Evolutionary conservation across 23 red algal species (phyloP).

Genomic region (Pyropia yezoensis): DNA sequence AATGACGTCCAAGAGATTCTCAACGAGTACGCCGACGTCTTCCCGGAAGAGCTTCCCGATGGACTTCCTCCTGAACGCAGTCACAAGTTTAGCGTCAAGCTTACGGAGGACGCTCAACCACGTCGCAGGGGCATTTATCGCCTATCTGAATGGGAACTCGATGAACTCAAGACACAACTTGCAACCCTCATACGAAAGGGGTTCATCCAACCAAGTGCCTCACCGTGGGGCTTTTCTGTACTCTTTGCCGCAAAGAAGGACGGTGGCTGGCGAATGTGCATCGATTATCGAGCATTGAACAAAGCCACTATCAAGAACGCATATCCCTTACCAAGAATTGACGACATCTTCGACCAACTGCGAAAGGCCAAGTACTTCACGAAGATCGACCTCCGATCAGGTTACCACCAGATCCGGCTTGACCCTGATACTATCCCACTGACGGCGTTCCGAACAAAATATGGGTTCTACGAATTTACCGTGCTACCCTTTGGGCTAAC

Average conservation of each 20-base stretch:
- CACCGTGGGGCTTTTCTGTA: conserved; percentile 10
- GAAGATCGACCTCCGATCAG: conserved; percentile 13
- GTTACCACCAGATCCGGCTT: conserved; percentile 25
- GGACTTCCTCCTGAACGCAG: too few relatives aligned
- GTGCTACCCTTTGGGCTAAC: conserved; percentile 7
- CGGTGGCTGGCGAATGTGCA: neutral
- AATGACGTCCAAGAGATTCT: too few relatives aligned
- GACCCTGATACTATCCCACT: conserved; percentile 6
- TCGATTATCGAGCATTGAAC: conserved; percentile 12
- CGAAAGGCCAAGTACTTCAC: conserved; percentile 10
- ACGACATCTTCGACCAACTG: conserved; percentile 28
- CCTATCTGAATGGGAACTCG: too few relatives aligned
- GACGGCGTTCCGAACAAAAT: conserved; percentile 20
- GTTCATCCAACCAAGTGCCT: conserved; percentile 6
- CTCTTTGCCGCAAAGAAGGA: conserved; percentile 20
- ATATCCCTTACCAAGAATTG: conserved; percentile 8
- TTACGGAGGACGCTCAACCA: too few relatives aligned
- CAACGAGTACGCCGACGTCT: too few relatives aligned
- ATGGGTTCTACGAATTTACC: conserved; percentile 10
- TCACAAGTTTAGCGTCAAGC: too few relatives aligned
- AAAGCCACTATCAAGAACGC: conserved; percentile 6
- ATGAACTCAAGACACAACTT: too few relatives aligned
- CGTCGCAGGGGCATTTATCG: too few relatives aligned
- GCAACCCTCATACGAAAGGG: too few relatives aligned
- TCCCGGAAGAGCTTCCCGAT: too few relatives aligned